Conservation (phyloP, 352 stramenopile species). For the Pythium vanterpoolii region DNA sequence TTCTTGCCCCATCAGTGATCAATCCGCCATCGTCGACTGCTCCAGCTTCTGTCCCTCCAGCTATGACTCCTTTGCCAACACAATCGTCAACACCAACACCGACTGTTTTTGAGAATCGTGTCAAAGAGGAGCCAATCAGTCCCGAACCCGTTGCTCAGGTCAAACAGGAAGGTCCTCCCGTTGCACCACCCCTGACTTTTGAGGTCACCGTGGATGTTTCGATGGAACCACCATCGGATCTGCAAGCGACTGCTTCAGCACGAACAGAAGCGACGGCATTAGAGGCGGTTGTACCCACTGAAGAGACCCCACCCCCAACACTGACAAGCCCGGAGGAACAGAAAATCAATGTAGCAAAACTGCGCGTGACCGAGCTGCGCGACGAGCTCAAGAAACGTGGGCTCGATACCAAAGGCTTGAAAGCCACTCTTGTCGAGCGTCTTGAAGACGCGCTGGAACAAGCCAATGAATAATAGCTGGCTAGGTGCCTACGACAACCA, state of each 20-base stretch:
- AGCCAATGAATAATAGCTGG: slow-evolving; percentile 24
- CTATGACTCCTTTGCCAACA: neutral
- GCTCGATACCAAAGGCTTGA: slow-evolving; percentile 70
- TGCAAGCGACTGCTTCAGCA: neutral
- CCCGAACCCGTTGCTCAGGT: neutral
- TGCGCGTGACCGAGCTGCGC: slow-evolving; percentile 61
- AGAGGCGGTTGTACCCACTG: neutral
- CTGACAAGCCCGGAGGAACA: slow-evolving; percentile 18
- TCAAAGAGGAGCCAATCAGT: neutral
- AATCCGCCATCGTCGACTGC: too few species aligned
- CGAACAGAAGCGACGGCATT: neutral
- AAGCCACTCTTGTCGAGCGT: slow-evolving; percentile 55
- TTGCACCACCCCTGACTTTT: neutral
- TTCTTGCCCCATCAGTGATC: neutral
- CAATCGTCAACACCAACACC: neutral
- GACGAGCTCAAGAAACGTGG: slow-evolving; percentile 66
- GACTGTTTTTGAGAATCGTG: neutral
- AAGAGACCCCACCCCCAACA: neutral
- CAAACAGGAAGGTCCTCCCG: neutral
- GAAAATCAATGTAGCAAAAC: slow-evolving; percentile 35
- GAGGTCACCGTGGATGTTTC: neutral
- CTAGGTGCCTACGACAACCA: neutral
- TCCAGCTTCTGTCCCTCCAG: too few species aligned
- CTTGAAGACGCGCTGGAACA: slow-evolving; percentile 48
- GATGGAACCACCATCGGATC: neutral